Evolutionary conservation across 805 yeast species (phyloP), one percentile per base, ranked within the genome.

Genomic region (Candida michaelii): DNA sequence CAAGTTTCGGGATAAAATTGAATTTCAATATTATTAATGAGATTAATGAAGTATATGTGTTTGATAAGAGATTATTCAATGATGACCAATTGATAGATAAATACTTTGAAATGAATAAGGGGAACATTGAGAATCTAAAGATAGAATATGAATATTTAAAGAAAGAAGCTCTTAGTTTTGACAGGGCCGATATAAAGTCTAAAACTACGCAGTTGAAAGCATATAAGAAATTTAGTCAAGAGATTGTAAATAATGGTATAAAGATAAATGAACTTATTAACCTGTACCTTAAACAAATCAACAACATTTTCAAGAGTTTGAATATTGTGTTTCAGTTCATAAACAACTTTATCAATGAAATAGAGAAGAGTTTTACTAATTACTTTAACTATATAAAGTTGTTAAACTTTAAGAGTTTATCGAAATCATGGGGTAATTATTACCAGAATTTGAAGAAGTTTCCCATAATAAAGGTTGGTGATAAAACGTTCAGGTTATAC

Each of bases 1-100:
- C 89, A 2, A 79, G 89, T 1, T 81, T 76, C 56, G 90, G 90
- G 0, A 71, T 78, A 35, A 79, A 76, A 51, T 65, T 85, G 48
- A 80, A 76, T 56, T 75, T 66, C 56, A 71, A 69, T 53, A 71
- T 69, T 71, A 67, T 71, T 34, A 66, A 76, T 49, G 82, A 78
- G 45, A 58, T 74, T 23, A 66, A 65, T 40, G 85, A 81, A 45
- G 65, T 83, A 3, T 83, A 74, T 56, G 80, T 78, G 1, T 84
- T 73, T 59, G 89, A 85, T 57, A 77, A 83, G 56, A 70, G 80
- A 35, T 60, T 79, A 35, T 83, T 84, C 49, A 62, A 73, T 37
- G 23, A 27, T 23, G 43, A 40, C 14, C 32, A 24, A 5, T 16
- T 51, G 8, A 30, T 48, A 3, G 43, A 37, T 12, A 23, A 33